These are phyloP conservation scores for Mikania micrantha DNA, from an alignment of 129 eudicot species.

Conservation along the genomic window DNA sequence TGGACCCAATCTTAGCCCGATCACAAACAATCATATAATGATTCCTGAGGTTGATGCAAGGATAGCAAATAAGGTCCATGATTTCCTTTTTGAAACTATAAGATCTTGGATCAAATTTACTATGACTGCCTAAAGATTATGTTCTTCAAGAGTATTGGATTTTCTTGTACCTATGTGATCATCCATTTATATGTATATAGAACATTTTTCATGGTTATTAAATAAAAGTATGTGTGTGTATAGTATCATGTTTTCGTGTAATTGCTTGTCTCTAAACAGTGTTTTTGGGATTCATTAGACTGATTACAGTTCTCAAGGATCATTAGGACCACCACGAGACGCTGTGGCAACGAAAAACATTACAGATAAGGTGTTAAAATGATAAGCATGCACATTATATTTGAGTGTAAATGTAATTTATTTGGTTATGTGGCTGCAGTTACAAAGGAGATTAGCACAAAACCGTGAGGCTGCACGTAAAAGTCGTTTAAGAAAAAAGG, in stretches of 20 bases:
- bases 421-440: slow-evolving; percentile 29
- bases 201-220: background rate
- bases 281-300: slow-evolving; percentile 25
- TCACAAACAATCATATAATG: slow-evolving; percentile 23
- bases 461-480: slow-evolving; percentile 98
- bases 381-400: background rate
- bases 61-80: slow-evolving; percentile 51
- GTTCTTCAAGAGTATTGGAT: background rate
- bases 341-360: slow-evolving; percentile 40
- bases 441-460: slow-evolving; percentile 90
- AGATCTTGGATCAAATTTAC: background rate
- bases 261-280: background rate
- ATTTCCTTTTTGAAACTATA: background rate
- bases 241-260: background rate
- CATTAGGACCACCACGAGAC: slow-evolving; percentile 39
- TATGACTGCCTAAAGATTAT: background rate
- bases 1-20: slow-evolving; percentile 41
- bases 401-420: background rate
- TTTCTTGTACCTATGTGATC: background rate
- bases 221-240: background rate
- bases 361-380: slow-evolving; percentile 59
- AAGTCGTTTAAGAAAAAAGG: slow-evolving; percentile 89
- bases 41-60: slow-evolving; percentile 34
- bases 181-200: background rate
- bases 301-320: slow-evolving; percentile 55